A percentile compares a stretch with the other conserved stretches of the same genome.
Conservation (phyloP, 169 alveolate species). For the Cryptosporidium viatorum region DNA sequence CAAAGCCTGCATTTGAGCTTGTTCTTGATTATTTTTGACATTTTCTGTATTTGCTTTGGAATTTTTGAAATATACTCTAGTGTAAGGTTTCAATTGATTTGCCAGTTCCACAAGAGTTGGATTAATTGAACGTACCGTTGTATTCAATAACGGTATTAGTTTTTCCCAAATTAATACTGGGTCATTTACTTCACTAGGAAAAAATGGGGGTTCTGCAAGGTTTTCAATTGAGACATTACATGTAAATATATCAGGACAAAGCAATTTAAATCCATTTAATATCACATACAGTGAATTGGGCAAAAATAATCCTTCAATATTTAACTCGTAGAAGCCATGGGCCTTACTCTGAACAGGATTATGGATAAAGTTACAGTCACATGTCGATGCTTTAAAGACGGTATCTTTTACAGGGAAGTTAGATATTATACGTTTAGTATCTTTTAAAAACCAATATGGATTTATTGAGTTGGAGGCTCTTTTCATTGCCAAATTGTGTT, state of each 20-base stretch:
- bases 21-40: background rate
- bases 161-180: slow-evolving; percentile 37
- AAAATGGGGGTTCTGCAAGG: slow-evolving; percentile 53
- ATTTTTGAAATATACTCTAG: slow-evolving; percentile 15
- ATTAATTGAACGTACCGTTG: slow-evolving; percentile 7
- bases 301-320: slow-evolving; percentile 55
- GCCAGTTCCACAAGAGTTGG: slow-evolving; percentile 32
- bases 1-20: background rate
- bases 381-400: slow-evolving; percentile 39
- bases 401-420: slow-evolving; percentile 71
- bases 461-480: background rate
- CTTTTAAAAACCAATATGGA: slow-evolving; percentile 68
- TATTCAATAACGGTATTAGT: slow-evolving; percentile 14
- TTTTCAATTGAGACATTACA: slow-evolving; percentile 29
- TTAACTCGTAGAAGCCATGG: slow-evolving; percentile 61
- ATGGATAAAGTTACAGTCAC: slow-evolving; percentile 62
- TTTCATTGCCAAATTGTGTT: background rate
- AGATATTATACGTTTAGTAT: slow-evolving; percentile 31
- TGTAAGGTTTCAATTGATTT: slow-evolving; percentile 21
- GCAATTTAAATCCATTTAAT: slow-evolving; percentile 40
- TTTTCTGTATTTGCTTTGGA: background rate
- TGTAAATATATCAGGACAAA: slow-evolving; percentile 34
- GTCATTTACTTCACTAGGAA: slow-evolving; percentile 22
- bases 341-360: background rate
- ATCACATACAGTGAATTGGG: slow-evolving; percentile 45